phyloP scores from a whole-genome alignment of 495 filamentous ascomycete genomes.

The Terfezia boudieri region DNA sequence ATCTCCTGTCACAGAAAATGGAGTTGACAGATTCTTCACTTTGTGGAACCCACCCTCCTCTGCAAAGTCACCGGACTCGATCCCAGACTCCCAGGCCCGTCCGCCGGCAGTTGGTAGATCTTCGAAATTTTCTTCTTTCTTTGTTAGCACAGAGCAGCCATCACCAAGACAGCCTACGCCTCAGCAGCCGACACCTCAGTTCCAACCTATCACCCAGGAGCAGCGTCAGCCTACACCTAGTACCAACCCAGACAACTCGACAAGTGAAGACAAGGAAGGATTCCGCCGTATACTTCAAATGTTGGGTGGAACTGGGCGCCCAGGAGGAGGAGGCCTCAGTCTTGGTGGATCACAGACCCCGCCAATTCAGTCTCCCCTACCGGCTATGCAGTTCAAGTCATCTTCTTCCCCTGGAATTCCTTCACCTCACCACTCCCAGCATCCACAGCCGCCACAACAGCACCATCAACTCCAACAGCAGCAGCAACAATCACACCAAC shows the following conservation, averaged over 20 bases:
- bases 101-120: constrained; percentile 25
- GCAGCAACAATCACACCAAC: constrained; percentile 13
- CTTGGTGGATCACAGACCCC: neutral
- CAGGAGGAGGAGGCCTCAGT: neutral
- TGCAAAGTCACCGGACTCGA: constrained; percentile 20
- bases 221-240: constrained; percentile 16
- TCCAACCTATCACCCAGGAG: constrained; percentile 10
- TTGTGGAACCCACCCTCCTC: constrained; percentile 32
- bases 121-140: constrained; percentile 70
- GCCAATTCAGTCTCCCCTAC: neutral
- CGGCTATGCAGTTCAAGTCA: constrained; percentile 2
- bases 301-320: constrained; percentile 32
- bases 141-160: constrained; percentile 38
- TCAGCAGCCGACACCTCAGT: constrained; percentile 3
- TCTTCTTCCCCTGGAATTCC: neutral
- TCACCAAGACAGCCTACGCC: constrained; percentile 6
- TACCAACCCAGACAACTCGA: constrained; percentile 21
- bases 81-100: neutral
- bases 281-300: constrained; percentile 78
- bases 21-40: constrained; percentile 64
- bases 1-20: constrained; percentile 34
- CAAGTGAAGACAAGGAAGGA: constrained; percentile 60
- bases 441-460: constrained; percentile 11
- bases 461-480: constrained; percentile 8
- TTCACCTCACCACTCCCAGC: constrained; percentile 10